These are phyloP conservation scores for Paraphaeosphaeria sporulosa DNA, from an alignment of 2,329 filamentous ascomycete genomes.

Conservation along the genomic window DNA sequence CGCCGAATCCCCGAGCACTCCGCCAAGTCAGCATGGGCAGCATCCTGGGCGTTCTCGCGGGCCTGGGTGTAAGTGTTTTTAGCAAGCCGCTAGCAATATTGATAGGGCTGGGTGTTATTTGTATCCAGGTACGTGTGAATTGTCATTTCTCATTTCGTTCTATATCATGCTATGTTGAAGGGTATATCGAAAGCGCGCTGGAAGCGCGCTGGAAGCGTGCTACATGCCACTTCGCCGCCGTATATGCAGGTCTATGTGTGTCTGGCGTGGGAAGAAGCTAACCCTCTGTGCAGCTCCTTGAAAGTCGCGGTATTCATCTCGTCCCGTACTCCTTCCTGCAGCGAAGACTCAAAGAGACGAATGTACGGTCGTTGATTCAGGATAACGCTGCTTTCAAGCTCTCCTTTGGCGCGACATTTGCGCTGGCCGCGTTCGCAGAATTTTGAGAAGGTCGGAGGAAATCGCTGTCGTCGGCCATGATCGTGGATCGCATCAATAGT, in stretches of 20 bases:
- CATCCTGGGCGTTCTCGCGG: constrained; percentile 56
- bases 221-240: constrained; percentile 10
- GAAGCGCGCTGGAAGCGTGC: not conserved
- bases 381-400: constrained; percentile 70
- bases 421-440: constrained; percentile 70
- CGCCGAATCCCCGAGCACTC: constrained; percentile 51
- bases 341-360: constrained; percentile 58
- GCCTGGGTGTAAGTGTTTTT: constrained; percentile 73
- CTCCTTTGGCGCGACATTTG: constrained; percentile 76
- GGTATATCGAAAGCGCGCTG: constrained; percentile 20
- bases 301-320: constrained; percentile 60
- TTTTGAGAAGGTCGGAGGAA: constrained; percentile 49
- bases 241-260: constrained; percentile 17
- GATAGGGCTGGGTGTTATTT: constrained; percentile 69
- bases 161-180: constrained; percentile 4
- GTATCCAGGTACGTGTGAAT: constrained; percentile 64
- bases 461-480: not conserved
- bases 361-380: constrained; percentile 61
- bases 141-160: not conserved
- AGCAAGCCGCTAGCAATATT: constrained; percentile 74
- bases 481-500: constrained; percentile 22
- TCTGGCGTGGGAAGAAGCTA: constrained; percentile 19
- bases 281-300: constrained; percentile 52
- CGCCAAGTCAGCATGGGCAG: constrained; percentile 57
- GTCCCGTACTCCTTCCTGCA: constrained; percentile 59